Conservation (phyloP, 148 eudicot species). For the Cornus kousa region DNA sequence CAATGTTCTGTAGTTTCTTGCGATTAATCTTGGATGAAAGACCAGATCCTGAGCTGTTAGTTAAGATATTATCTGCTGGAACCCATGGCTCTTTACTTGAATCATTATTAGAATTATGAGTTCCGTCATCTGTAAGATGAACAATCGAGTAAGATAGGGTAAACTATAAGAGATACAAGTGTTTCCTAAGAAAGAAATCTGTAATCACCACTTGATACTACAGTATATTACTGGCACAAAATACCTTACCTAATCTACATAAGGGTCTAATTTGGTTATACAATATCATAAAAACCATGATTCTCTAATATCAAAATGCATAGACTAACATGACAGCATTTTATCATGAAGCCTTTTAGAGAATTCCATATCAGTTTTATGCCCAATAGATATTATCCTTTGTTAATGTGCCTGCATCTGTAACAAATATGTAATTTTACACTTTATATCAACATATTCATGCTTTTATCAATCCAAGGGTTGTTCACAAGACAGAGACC, state of each 20-base stretch:
- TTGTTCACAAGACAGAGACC: neutral
- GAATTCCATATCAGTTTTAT: neutral
- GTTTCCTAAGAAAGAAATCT: neutral
- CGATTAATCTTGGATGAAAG: slow-evolving; percentile 52
- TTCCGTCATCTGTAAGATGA: slow-evolving; percentile 24
- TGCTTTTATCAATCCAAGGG: neutral
- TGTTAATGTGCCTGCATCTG: neutral
- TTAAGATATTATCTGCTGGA: slow-evolving; percentile 23
- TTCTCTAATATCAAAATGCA: slow-evolving; percentile 1
- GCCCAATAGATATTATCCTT: neutral
- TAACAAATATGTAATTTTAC: neutral
- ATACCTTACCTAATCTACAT: neutral
- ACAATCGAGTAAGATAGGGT: neutral
- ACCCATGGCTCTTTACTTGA: slow-evolving; percentile 27
- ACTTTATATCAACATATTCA: neutral
- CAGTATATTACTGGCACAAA: neutral
- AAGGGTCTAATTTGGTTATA: neutral
- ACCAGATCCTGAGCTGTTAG: slow-evolving; percentile 23
- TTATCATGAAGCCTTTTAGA: neutral
- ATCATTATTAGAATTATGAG: slow-evolving; percentile 23
- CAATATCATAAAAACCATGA: neutral
- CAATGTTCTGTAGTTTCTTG: slow-evolving; percentile 69
- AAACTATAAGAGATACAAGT: neutral
- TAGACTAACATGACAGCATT: neutral
- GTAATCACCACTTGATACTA: neutral